Evolutionary conservation across 345 rosid genomes (phyloP).

Genomic region (Litchi chinensis): DNA sequence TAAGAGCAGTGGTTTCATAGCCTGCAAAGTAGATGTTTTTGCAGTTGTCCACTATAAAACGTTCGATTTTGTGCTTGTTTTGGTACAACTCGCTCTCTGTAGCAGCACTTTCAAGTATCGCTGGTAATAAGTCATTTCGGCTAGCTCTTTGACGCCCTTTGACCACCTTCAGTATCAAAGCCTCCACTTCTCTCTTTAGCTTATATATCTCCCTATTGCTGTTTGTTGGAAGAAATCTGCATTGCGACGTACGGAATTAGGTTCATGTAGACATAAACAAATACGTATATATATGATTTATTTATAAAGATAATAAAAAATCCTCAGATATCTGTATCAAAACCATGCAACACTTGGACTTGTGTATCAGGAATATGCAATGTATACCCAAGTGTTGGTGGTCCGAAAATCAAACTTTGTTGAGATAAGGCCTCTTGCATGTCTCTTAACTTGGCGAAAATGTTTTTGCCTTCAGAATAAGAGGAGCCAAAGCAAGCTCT

Average conservation of each 20-base stretch:
- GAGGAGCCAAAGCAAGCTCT: conserved; percentile 39
- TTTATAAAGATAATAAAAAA: too few relatives aligned
- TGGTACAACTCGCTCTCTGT: not conserved
- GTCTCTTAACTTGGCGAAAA: conserved; percentile 25
- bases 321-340: too few relatives aligned
- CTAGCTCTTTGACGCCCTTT: conserved; percentile 26
- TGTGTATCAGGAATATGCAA: not conserved
- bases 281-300: too few relatives aligned
- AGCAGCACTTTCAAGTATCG: conserved; percentile 28
- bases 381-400: conserved; percentile 11
- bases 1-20: conserved; percentile 31
- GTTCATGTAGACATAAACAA: too few relatives aligned
- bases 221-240: conserved; percentile 23
- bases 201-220: conserved; percentile 25
- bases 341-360: too few relatives aligned
- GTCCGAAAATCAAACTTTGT: conserved; percentile 20
- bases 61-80: not conserved
- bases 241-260: not conserved
- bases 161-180: conserved; percentile 23
- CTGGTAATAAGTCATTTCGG: conserved; percentile 25
- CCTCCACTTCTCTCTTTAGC: conserved; percentile 23
- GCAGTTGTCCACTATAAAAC: conserved; percentile 34
- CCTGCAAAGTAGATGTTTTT: conserved; percentile 48
- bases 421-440: conserved; percentile 28
- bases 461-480: conserved; percentile 26